Conservation (phyloP, 495 filamentous ascomycete species). For the Lasiosphaeria hispida region DNA sequence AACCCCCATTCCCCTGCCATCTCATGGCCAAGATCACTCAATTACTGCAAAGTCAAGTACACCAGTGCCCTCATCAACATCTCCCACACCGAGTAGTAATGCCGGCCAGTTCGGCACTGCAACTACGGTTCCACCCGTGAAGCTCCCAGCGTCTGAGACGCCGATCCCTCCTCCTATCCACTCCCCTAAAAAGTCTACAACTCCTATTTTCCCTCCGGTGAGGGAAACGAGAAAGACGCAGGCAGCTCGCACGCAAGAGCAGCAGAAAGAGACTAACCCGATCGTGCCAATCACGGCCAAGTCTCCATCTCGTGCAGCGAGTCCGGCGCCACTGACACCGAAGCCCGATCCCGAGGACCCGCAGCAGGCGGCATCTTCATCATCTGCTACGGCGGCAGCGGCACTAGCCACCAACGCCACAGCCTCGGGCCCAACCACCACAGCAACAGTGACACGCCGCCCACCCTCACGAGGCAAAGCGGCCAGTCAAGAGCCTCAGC, state of each 20-base stretch:
- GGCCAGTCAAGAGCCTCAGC: slow-evolving; percentile 48
- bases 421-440: slow-evolving; percentile 9
- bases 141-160: slow-evolving; percentile 29
- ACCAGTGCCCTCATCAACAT: slow-evolving; percentile 27
- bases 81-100: slow-evolving; percentile 28
- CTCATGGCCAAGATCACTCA: slow-evolving; percentile 29
- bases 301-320: slow-evolving; percentile 31
- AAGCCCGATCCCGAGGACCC: slow-evolving; percentile 31
- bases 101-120: slow-evolving; percentile 17
- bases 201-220: slow-evolving; percentile 51
- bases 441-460: slow-evolving; percentile 29
- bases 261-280: slow-evolving; percentile 14
- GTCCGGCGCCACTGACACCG: slow-evolving; percentile 27
- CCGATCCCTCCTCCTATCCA: slow-evolving; percentile 31
- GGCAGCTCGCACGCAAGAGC: slow-evolving; percentile 28
- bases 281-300: slow-evolving; percentile 28
- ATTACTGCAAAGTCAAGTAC: slow-evolving; percentile 29
- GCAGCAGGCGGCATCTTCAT: slow-evolving; percentile 18
- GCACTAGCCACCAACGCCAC: not conserved
- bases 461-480: slow-evolving; percentile 50
- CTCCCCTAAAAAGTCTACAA: slow-evolving; percentile 50
- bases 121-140: slow-evolving; percentile 19
- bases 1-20: slow-evolving; percentile 36
- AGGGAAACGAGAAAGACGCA: slow-evolving; percentile 39
- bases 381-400: slow-evolving; percentile 16